Evolutionary conservation across 208 protist species (phyloP), one percentile per base, ranked within the genome.

Genomic region (Acanthamoeba royreba): DNA sequence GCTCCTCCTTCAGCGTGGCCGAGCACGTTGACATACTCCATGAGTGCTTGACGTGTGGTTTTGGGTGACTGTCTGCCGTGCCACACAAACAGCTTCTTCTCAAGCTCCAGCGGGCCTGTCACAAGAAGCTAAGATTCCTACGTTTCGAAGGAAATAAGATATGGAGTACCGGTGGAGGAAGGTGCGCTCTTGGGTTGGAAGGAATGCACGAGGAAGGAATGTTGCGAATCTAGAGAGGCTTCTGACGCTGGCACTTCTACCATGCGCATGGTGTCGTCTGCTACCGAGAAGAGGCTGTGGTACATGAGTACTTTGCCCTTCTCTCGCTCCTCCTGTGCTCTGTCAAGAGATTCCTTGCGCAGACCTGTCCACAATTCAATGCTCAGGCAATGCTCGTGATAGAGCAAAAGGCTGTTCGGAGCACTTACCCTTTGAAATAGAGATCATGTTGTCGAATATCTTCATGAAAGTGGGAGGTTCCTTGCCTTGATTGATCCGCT

Each of bases 51-150:
- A 31, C 74, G 74, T 5, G 74, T 85, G 42, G 74, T 35, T 45
- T 85, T 85, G 74, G 74, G 74, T 25, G 74, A 85, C 0, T 53
- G 74, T n/a, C 22, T 45, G 19, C 74, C 74, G 74, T 85, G 74
- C 74, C 74, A 85, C 74, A 85, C 74, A 31, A 85, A 85, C 74
- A 85, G 43, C 74, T 85, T 85, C 74, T 85, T 85, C 74, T 85
- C 74, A 22, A 85, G 43, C 74, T 85, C 74, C 4, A 43, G 61
- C 61, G 42, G 19, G 35, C 55, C 55, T 66, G 55, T n/a, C n/a
- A n/a, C n/a, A n/a, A n/a, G n/a, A n/a, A n/a, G n/a, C n/a, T n/a
- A n/a, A n/a, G n/a, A n/a, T n/a, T n/a, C n/a, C n/a, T n/a, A n/a
- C n/a, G n/a, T n/a, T n/a, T n/a, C n/a, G n/a, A n/a, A n/a, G n/a